Evolutionary conservation across 768 basidiomycete species (phyloP).

Genomic region (Boletales sp.): DNA sequence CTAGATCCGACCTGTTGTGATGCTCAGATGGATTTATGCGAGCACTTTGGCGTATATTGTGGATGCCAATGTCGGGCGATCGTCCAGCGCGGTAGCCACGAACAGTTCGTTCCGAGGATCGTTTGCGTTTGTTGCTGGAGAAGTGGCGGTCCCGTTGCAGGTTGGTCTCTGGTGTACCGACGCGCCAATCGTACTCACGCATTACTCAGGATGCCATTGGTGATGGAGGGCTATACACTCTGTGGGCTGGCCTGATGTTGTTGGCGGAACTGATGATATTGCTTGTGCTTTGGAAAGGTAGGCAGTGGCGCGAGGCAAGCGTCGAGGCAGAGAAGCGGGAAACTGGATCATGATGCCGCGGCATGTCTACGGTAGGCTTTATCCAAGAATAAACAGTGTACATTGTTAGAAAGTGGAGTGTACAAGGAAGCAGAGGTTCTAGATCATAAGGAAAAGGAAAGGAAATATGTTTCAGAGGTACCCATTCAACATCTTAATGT

Average conservation of each 20-base stretch:
- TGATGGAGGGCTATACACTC: conserved; percentile 76
- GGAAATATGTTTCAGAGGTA: too few species aligned
- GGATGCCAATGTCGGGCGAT: conserved; percentile 80
- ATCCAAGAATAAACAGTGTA: too few species aligned
- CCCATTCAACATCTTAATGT: too few species aligned
- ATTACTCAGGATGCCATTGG: conserved; percentile 57
- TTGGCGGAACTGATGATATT: conserved; percentile 53
- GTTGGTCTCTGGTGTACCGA: neutral
- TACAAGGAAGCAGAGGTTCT: too few species aligned
- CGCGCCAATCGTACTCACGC: neutral
- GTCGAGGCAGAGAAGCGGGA: conserved; percentile 39
- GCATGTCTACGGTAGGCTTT: too few species aligned
- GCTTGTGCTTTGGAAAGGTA: conserved; percentile 60
- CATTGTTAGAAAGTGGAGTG: too few species aligned
- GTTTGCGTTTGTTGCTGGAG: conserved; percentile 64
- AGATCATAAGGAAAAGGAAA: too few species aligned
- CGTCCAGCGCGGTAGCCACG: conserved; percentile 72
- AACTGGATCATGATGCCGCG: neutral
- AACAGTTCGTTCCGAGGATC: conserved; percentile 76
- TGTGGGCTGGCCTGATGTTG: conserved; percentile 58
- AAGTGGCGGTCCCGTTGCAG: conserved; percentile 76
- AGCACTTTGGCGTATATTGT: conserved; percentile 83
- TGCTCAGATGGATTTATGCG: conserved; percentile 55
- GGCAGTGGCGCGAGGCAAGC: conserved; percentile 53
- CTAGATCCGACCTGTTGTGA: neutral